Evolutionary conservation across 768 basidiomycete genomes (phyloP).

Genomic region (Strobilomyces echinocephalus): DNA sequence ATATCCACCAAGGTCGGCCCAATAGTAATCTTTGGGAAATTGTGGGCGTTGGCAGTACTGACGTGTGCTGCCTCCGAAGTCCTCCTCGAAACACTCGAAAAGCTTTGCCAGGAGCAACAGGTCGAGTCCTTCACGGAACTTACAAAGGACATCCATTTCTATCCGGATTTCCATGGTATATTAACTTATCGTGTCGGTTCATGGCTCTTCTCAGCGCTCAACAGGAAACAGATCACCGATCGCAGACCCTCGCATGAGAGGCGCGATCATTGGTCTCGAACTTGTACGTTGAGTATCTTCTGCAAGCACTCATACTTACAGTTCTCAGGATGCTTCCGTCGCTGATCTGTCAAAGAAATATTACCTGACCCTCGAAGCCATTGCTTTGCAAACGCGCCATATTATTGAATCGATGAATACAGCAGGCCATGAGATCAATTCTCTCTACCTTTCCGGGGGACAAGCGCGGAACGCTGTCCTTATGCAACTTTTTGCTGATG

Average conservation of each 20-base stretch:
- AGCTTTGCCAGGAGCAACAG: constrained; percentile 49
- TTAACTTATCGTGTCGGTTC: not conserved
- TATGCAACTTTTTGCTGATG: constrained; percentile 87
- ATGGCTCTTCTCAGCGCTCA: not conserved
- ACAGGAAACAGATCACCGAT: constrained; percentile 94
- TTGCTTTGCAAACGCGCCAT: constrained; percentile 91
- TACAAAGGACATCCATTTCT: constrained; percentile 87
- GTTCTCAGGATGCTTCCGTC: constrained; percentile 58
- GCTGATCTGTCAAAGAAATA: constrained; percentile 86
- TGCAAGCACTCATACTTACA: not conserved
- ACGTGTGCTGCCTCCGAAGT: constrained; percentile 37
- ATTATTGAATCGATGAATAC: constrained; percentile 88
- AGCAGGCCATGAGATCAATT: constrained; percentile 76
- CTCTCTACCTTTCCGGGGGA: constrained; percentile 89
- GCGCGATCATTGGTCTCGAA: constrained; percentile 82
- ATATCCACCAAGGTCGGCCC: constrained; percentile 49
- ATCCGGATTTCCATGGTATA: constrained; percentile 90
- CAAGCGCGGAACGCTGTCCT: constrained; percentile 87
- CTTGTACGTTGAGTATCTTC: constrained; percentile 43
- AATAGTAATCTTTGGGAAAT: not conserved
- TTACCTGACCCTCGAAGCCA: constrained; percentile 85
- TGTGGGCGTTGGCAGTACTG: not conserved
- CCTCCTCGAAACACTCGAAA: constrained; percentile 68
- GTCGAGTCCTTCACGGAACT: constrained; percentile 72
- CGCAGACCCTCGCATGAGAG: constrained; percentile 93